Evolutionary conservation across 257 asterid genomes (phyloP), one percentile per base, ranked within the genome.

Genomic region (Thymus mandschuricus): DNA sequence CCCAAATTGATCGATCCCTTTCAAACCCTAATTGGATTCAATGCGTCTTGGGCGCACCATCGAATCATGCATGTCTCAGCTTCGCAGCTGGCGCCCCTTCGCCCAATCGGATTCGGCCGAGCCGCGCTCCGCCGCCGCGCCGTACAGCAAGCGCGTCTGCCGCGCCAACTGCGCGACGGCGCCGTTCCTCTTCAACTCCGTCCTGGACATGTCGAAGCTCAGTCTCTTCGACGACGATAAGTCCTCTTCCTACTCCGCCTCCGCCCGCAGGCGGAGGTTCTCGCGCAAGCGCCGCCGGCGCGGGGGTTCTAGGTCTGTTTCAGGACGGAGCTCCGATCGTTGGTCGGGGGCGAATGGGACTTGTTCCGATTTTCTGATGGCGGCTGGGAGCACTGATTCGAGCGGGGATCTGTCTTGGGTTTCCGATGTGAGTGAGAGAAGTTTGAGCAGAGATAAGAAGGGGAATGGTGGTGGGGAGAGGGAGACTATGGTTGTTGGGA

Each of bases 401-500:
- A 90, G 98, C 27, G 98, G 98, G 62, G 98, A 92, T 84, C 72
- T 92, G 70, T 90, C 90, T 82, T 92, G 98, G 98, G 86, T 88
- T 3, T 92, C 92, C 9, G 98, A 92, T 78, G 96, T 81, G 72
- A 90, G 98, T 51, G 97, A 90, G 48, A 79, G 85, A 87, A 81
- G 72, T 65, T 70, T 77, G 28, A 80, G 84, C 82, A 83, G 81
- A 54, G 96, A 78, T 75, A 88, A 84, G 76, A 88, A 85, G 71
- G 92, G 82, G 63, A 76, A 60, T 58, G 86, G 86, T 41, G 69
- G 62, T 43, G 83, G 80, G 34, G 97, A 86, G 70, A 84, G 82
- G 77, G 94, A 83, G 84, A 64, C 56, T 72, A 21, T 60, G 70
- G 75, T 59, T 69, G 69, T 34, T 55, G 92, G 81, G 62, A 64